Percentiles rank a stretch among this genome's conserved stretches.
Conservation (phyloP, 441 rosid species). For the Macaranga tanarius region DNA sequence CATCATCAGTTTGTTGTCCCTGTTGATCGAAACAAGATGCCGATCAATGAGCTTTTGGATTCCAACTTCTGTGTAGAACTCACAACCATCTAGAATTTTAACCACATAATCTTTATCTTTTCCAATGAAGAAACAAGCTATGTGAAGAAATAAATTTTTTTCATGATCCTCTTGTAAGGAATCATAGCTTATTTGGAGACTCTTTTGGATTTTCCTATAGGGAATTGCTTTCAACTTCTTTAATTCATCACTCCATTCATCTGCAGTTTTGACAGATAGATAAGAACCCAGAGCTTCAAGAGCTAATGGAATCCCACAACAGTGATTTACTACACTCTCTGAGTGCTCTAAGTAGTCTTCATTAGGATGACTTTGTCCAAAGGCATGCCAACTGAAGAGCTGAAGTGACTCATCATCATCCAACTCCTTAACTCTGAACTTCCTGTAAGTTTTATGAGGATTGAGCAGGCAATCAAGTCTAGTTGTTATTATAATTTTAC, state of each 20-base stretch:
- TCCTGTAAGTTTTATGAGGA: slow-evolving; percentile 2
- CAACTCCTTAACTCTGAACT: slow-evolving; percentile 30
- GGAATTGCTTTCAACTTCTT: slow-evolving; percentile 29
- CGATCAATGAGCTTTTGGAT: slow-evolving; percentile 26
- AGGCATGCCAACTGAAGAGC: slow-evolving; percentile 30
- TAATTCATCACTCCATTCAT: slow-evolving; percentile 36
- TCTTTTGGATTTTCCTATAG: slow-evolving; percentile 20
- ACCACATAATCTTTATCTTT: slow-evolving; percentile 17
- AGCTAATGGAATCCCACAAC: slow-evolving; percentile 32
- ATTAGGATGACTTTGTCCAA: slow-evolving; percentile 12
- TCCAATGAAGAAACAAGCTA: slow-evolving; percentile 34
- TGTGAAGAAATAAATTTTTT: slow-evolving; percentile 25
- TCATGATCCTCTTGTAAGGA: slow-evolving; percentile 21
- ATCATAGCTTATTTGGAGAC: slow-evolving; percentile 23
- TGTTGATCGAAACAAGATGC: slow-evolving; percentile 16
- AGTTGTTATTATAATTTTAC: slow-evolving; percentile 28
- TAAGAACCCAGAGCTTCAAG: slow-evolving; percentile 27
- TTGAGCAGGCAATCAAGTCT: slow-evolving; percentile 17
- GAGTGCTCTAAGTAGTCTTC: slow-evolving; percentile 16
- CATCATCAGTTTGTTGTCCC: slow-evolving; percentile 15
- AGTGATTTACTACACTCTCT: background rate
- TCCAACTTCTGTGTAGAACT: slow-evolving; percentile 23
- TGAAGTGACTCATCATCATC: slow-evolving; percentile 22
- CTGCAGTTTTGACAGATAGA: slow-evolving; percentile 21
- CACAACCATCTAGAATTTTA: slow-evolving; percentile 24